Conservation (phyloP, 2,329 filamentous ascomycete species). For the Cadophora gregata region DNA sequence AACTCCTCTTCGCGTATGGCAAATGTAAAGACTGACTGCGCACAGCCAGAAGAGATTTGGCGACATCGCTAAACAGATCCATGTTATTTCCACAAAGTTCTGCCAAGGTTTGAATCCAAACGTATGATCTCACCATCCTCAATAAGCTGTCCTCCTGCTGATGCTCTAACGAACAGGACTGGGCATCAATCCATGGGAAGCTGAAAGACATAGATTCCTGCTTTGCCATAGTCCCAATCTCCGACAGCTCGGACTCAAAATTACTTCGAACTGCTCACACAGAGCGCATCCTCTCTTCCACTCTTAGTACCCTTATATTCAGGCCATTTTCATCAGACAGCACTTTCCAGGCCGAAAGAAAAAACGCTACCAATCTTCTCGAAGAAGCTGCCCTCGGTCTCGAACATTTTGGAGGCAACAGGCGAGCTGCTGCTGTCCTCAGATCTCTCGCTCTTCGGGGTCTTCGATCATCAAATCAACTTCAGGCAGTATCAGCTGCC, state of each 20-base stretch:
- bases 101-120: background rate
- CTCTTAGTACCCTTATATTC: background rate
- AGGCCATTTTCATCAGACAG: slow-evolving; percentile 9
- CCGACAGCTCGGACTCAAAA: slow-evolving; percentile 2
- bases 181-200: background rate
- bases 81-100: background rate
- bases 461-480: background rate
- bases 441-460: background rate
- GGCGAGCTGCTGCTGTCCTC: slow-evolving; percentile 4
- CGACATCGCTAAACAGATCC: background rate
- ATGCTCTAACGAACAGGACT: background rate
- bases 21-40: background rate
- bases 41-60: background rate
- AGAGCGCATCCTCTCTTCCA: background rate
- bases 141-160: no score
- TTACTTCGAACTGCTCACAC: background rate
- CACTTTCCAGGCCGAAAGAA: background rate
- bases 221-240: slow-evolving; percentile 2
- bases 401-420: background rate
- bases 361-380: background rate
- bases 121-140: background rate
- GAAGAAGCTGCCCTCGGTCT: background rate
- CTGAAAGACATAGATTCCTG: background rate
- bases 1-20: background rate
- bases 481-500: background rate